Percentiles rank a stretch among this genome's conserved stretches.
Conservation (phyloP, 495 filamentous ascomycete genomes). For the Cryomyces minteri region DNA sequence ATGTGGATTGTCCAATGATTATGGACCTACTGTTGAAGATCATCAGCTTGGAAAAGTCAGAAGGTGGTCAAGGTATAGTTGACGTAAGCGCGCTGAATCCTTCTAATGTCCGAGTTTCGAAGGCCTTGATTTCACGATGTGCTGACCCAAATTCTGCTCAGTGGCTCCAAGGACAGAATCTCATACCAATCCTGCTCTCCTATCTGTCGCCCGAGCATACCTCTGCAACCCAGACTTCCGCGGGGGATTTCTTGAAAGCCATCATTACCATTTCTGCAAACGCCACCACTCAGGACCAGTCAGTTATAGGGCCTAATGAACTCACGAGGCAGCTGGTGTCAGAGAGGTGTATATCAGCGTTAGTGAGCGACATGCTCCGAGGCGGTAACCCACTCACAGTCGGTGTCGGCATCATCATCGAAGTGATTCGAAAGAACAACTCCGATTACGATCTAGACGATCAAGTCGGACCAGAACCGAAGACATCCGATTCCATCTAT, state of each 20-base stretch:
- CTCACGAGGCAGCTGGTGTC: slow-evolving; percentile 95
- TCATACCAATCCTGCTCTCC: slow-evolving; percentile 78
- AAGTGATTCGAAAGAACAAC: slow-evolving; percentile 98
- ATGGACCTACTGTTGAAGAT: slow-evolving; percentile 98
- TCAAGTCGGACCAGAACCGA: slow-evolving; percentile 51
- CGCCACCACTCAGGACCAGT: slow-evolving; percentile 91
- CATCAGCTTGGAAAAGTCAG: slow-evolving; percentile 85
- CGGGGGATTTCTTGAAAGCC: slow-evolving; percentile 94
- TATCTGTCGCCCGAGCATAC: slow-evolving; percentile 70
- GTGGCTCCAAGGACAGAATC: slow-evolving; percentile 83
- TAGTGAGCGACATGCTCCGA: slow-evolving; percentile 79
- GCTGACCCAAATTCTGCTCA: slow-evolving; percentile 16
- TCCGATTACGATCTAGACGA: slow-evolving; percentile 96
- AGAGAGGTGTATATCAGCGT: slow-evolving; percentile 53
- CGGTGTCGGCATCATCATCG: slow-evolving; percentile 92
- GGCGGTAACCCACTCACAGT: slow-evolving; percentile 93
- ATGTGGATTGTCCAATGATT: slow-evolving; percentile 95
- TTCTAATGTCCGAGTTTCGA: slow-evolving; percentile 10
- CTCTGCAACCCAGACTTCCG: slow-evolving; percentile 83
- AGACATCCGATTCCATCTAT: slow-evolving; percentile 89
- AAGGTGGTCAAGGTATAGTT: slow-evolving; percentile 82
- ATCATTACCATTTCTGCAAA: slow-evolving; percentile 99
- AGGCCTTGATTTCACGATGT: not conserved
- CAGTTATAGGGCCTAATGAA: slow-evolving; percentile 94
- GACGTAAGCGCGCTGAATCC: slow-evolving; percentile 37